Base-by-base conservation (phyloP, 192 early-diverging fungal genomes). In the Umbelopsis isabellina region DNA sequence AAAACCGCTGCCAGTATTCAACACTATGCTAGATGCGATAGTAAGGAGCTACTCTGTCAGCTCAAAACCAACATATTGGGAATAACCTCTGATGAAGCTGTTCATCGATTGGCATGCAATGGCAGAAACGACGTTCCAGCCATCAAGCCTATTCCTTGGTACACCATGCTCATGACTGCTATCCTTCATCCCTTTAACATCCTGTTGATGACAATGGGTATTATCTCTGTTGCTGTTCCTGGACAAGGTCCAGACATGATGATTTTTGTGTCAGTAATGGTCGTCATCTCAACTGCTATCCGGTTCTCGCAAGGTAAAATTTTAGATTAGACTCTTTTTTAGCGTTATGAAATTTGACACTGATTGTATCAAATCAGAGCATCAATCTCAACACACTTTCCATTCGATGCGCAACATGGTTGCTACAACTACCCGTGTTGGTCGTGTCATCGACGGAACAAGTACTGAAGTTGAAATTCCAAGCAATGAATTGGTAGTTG, bases 121-220 rank as follows among this genome's bases (percentile, higher is more conserved):
- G 71, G 71, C 16, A 61, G 9, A 25, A 72, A 72, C 46, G 21
- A 49, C 2, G 18, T 72, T 22, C 15, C 71, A 1, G 6, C 61
- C 21, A 27, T 46, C 46, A 72, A 72, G 41, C 41, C 52, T 9
- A 49, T 41, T 23, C 55, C 71, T 47, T 61, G 77, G 76, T 81
- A 79, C 65, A 78, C 50, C 15, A n/a, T 79, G 15, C 69, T 82
- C 35, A 74, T 80, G 41, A 33, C 48, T n/a, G 76, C 83, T 21
- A 22, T 77, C 8, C 27, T 80, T 37, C 81, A 85, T 51, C 83
- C 83, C 0, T 85, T 85, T 67, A 83, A 83, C 27, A 35, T 79
- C 15, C 69, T 79, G 15, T 58, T 79, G 21, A 73, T 78, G 64
- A 33, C 68, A 10, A 65, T 85, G 0, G 67, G 48, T 44, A 72